Evolutionary conservation across 1,284 basidiomycete genomes (phyloP).

Genomic region (Trametes sp.): DNA sequence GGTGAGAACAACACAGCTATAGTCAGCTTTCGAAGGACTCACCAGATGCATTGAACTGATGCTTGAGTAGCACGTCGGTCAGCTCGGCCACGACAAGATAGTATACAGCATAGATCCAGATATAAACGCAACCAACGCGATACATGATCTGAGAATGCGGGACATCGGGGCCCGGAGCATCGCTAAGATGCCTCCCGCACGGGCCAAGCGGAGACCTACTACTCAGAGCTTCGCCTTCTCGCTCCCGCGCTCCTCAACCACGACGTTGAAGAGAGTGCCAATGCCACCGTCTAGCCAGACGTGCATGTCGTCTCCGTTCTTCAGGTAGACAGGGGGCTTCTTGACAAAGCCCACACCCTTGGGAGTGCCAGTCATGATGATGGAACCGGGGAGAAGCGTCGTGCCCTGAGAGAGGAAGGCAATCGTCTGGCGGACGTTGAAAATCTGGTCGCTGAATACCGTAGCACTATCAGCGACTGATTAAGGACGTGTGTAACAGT

Average conservation of each 20-base stretch:
- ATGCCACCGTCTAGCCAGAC: constrained; percentile 72
- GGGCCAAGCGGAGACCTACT: neutral
- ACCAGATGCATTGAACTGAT: neutral
- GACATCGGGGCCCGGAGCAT: neutral
- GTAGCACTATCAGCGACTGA: neutral
- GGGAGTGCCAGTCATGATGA: constrained; percentile 85
- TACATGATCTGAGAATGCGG: neutral
- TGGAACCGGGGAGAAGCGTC: constrained; percentile 82
- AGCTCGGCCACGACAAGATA: neutral
- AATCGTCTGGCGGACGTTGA: constrained; percentile 74
- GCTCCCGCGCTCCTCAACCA: constrained; percentile 65
- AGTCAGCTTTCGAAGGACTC: neutral
- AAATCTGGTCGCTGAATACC: constrained; percentile 70
- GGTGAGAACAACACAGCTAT: neutral
- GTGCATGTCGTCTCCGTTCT: constrained; percentile 77
- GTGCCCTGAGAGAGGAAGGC: constrained; percentile 87
- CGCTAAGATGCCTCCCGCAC: neutral
- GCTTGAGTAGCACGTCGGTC: neutral
- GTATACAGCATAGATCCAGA: neutral
- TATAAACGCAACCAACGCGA: neutral
- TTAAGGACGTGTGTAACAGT: constrained; percentile 32
- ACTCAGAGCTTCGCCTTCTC: constrained; percentile 52
- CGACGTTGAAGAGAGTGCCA: constrained; percentile 78
- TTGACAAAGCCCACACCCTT: constrained; percentile 82
- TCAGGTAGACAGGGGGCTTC: constrained; percentile 74